Conservation (phyloP, 495 filamentous ascomycete species). For the Darksidea phi region DNA sequence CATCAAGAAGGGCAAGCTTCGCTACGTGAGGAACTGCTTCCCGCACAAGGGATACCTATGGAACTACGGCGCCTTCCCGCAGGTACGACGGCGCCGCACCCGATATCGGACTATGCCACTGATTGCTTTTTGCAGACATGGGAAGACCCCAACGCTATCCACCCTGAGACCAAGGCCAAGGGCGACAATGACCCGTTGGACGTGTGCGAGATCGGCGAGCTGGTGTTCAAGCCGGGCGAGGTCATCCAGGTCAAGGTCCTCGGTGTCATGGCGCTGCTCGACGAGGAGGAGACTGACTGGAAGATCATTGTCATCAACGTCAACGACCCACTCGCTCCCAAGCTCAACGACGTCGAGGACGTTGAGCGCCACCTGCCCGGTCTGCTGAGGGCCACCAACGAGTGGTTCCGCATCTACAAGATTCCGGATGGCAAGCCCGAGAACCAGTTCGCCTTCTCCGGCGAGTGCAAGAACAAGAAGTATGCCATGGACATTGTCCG, state of each 20-base stretch:
- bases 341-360: conserved; percentile 98
- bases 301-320: conserved; percentile 99
- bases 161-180: conserved; percentile 99
- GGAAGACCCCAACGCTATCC: conserved; percentile 93
- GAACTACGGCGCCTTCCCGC: conserved; percentile 99
- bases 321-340: conserved; percentile 92
- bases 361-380: conserved; percentile 98
- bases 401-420: conserved; percentile 99
- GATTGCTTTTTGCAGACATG: conserved; percentile 67
- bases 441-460: conserved; percentile 99
- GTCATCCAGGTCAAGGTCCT: conserved; percentile 99
- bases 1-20: conserved; percentile 87
- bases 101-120: conserved; percentile 29
- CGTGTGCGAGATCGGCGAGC: conserved; percentile 98
- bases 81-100: conserved; percentile 56
- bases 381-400: conserved; percentile 94
- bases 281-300: conserved; percentile 99
- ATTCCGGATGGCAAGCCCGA: conserved; percentile 99
- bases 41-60: conserved; percentile 99
- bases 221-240: conserved; percentile 91
- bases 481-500: conserved; percentile 91
- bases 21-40: conserved; percentile 99
- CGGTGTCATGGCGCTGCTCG: conserved; percentile 97
- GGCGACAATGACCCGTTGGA: conserved; percentile 99
- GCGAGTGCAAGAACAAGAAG: conserved; percentile 99